Evolutionary conservation across 2,329 filamentous ascomycete species (phyloP).

Genomic region (Colletotrichum endophyticum): DNA sequence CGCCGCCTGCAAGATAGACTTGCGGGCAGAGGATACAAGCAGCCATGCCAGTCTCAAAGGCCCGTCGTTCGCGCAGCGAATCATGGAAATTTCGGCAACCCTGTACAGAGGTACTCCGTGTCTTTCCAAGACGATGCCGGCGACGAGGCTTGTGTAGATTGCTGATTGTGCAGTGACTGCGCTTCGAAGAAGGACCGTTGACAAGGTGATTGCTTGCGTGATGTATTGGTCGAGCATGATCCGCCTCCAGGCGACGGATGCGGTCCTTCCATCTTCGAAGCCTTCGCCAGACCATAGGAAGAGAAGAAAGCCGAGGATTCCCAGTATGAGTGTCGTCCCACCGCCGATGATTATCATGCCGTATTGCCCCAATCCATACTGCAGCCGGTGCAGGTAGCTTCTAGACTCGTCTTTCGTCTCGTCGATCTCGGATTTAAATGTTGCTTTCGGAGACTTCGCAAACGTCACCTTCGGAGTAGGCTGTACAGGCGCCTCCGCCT

Average conservation of each 20-base stretch:
- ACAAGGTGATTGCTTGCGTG: constrained; percentile 24
- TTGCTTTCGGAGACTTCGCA: background rate
- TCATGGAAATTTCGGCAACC: constrained; percentile 26
- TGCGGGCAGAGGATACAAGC: constrained; percentile 6
- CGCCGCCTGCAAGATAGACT: background rate
- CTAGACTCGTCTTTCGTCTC: background rate
- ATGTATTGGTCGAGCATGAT: constrained; percentile 21
- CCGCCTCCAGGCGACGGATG: constrained; percentile 21
- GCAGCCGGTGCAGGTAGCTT: background rate
- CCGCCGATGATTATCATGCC: constrained; percentile 14
- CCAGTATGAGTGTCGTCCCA: constrained; percentile 20
- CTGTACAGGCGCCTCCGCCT: background rate
- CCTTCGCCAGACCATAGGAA: constrained; percentile 24
- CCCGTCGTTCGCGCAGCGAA: constrained; percentile 25
- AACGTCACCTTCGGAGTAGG: background rate
- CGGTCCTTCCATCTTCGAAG: constrained; percentile 6
- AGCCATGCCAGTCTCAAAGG: constrained; percentile 24
- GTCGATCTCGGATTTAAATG: background rate
- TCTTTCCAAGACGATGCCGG: constrained; percentile 24
- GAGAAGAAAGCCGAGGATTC: constrained; percentile 22
- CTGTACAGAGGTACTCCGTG: constrained; percentile 25
- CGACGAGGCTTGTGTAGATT: constrained; percentile 26
- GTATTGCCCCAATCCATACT: background rate
- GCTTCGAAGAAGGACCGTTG: constrained; percentile 22
- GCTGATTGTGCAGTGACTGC: constrained; percentile 22